Evolutionary conservation across 2,329 filamentous ascomycete species (phyloP).

Genomic region (Neonectria faginata): DNA sequence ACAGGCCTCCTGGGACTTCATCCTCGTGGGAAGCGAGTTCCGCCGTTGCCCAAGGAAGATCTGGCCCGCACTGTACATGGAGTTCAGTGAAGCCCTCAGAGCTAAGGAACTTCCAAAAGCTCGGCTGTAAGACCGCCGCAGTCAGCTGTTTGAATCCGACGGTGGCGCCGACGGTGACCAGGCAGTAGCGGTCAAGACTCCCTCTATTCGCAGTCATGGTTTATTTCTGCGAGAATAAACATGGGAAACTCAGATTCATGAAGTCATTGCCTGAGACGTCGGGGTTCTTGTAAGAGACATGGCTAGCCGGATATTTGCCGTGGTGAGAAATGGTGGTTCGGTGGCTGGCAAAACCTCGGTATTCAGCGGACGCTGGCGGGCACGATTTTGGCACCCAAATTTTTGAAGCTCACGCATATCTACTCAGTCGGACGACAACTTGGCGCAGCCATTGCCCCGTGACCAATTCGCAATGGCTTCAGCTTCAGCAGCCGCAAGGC

Average conservation of each 20-base stretch:
- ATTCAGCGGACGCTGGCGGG: slow-evolving; percentile 9
- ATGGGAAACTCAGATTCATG: slow-evolving; percentile 7
- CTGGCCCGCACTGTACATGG: slow-evolving; percentile 83
- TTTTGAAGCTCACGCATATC: slow-evolving; percentile 46
- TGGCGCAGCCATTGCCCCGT: slow-evolving; percentile 41
- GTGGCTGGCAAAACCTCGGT: slow-evolving; percentile 46
- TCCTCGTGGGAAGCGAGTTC: slow-evolving; percentile 35
- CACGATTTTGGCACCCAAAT: slow-evolving; percentile 43
- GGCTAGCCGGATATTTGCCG: slow-evolving; percentile 30
- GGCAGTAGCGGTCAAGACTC: slow-evolving; percentile 63
- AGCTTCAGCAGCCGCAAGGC: slow-evolving; percentile 53
- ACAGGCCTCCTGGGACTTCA: slow-evolving; percentile 43
- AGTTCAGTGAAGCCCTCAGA: slow-evolving; percentile 76
- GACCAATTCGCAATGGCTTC: slow-evolving; percentile 52
- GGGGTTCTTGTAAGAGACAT: slow-evolving; percentile 28
- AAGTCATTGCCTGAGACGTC: slow-evolving; percentile 13
- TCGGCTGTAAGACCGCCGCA: slow-evolving; percentile 68
- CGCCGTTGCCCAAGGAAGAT: slow-evolving; percentile 57
- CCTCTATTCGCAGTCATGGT: slow-evolving; percentile 21
- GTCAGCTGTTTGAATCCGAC: slow-evolving; percentile 83
- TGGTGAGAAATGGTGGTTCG: slow-evolving; percentile 16
- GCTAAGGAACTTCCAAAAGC: slow-evolving; percentile 72
- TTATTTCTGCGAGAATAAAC: neutral
- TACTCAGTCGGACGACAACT: slow-evolving; percentile 37
- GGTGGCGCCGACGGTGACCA: slow-evolving; percentile 94